Base-by-base conservation (phyloP, 2,329 filamentous ascomycete genomes). In the Penicillium occitanis region DNA sequence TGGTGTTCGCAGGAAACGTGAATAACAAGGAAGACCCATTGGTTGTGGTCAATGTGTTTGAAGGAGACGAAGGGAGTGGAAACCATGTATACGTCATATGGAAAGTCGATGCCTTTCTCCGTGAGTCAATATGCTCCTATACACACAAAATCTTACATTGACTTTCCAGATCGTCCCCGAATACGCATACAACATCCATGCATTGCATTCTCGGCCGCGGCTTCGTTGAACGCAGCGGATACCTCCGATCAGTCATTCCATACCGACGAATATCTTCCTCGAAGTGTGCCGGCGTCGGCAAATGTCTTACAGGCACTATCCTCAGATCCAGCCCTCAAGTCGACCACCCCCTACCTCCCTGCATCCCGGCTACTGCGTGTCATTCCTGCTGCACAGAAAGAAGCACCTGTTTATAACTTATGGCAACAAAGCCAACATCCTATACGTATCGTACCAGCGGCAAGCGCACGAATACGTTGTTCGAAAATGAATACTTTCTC, bases 301-400 rank as follows among this genome's bases (percentile, higher is more conserved):
- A 88, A 88, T 67, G 79, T 88, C 17, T 78, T 88, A 10, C 83
- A 87, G 68, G 78, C 86, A 3, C 81, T 88, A 61, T 80, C 82
- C 25, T 79, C 77, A 53, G 83, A 85, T 67, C 82, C 83, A 51
- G 77, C 78, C 2, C 73, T 84, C 35, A 73, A 73, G n/a, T 77
- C 79, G 28, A 78, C 80, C 33, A 76, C 82, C 53, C 83, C 86
- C 28, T 84, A 84, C 66, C 79, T 88, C 11, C 85, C 86, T n/a
- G 84, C 86, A 28, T 83, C 84, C 51, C 79, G 85, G 58, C 82
- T 88, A 60, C 81, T 84, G 68, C 85, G 85, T 68, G 83, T 87
- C 46, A 80, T 85, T 2, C 86, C 85, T 0, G 80, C 80, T 13
- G 77, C 83, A 6, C 78, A 81, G 42, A 77, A 78, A 5, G 81